Conservation (phyloP, 805 yeast species). For the Saturnispora saitoi region DNA sequence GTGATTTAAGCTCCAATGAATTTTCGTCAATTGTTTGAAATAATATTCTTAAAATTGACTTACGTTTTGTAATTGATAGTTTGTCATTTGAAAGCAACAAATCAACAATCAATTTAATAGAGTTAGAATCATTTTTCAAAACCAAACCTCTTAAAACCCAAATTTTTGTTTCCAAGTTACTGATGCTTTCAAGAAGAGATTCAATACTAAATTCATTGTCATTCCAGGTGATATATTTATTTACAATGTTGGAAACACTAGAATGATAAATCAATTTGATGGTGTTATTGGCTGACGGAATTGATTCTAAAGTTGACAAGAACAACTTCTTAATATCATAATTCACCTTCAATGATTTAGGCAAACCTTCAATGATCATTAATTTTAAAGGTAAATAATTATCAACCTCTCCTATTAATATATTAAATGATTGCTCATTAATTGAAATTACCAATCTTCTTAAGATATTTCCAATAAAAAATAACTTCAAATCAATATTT, state of each 20-base stretch:
- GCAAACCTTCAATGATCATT: background rate
- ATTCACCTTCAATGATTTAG: background rate
- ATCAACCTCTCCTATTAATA: background rate
- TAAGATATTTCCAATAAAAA: conserved; percentile 6
- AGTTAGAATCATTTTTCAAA: conserved; percentile 9
- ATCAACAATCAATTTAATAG: conserved; percentile 7
- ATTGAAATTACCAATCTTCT: background rate
- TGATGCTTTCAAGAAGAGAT: background rate
- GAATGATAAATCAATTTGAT: conserved; percentile 7
- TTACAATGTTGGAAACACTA: conserved; percentile 9
- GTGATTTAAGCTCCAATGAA: background rate
- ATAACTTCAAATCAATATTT: background rate
- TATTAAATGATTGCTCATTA: background rate
- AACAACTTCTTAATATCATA: background rate
- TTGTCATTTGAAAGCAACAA: background rate
- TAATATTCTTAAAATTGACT: conserved; percentile 8
- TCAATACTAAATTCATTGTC: background rate
- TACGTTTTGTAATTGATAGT: background rate
- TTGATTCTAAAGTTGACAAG: background rate
- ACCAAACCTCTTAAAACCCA: conserved; percentile 14
- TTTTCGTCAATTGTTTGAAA: conserved; percentile 10
- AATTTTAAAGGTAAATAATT: background rate
- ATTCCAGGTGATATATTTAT: conserved; percentile 10
- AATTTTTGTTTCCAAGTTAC: conserved; percentile 5
- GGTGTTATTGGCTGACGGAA: background rate